Conservation (phyloP, 2,329 filamentous ascomycete genomes). For the Fusarium sp. region DNA sequence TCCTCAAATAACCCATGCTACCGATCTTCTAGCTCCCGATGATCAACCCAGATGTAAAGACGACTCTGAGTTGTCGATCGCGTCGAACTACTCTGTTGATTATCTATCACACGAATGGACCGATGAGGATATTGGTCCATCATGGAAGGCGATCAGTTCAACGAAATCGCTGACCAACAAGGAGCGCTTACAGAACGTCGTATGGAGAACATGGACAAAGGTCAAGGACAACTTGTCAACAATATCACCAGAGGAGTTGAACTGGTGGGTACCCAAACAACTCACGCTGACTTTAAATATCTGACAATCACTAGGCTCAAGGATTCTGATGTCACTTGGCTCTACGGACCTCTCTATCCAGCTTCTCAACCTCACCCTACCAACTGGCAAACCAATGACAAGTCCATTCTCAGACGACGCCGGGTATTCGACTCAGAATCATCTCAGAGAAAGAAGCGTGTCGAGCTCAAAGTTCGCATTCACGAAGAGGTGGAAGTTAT, state of each 20-base stretch:
- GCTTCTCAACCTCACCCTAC: neutral
- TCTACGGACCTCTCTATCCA: neutral
- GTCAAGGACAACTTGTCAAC: neutral
- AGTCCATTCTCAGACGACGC: neutral
- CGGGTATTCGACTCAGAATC: neutral
- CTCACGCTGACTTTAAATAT: accelerated
- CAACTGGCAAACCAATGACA: neutral
- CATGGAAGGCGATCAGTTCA: neutral
- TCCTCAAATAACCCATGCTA: neutral
- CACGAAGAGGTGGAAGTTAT: neutral
- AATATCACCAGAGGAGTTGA: neutral
- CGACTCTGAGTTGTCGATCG: neutral
- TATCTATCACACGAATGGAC: neutral
- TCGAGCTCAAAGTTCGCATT: neutral
- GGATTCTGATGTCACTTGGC: neutral
- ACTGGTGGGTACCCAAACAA: neutral
- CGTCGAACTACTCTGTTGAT: neutral
- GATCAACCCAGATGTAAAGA: neutral
- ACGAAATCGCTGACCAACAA: neutral
- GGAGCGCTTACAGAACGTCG: neutral
- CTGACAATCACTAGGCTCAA: neutral
- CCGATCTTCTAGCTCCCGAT: neutral
- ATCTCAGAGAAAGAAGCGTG: neutral
- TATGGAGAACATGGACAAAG: neutral
- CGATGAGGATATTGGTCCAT: neutral